phyloP scores from a whole-genome alignment of 805 yeast species.

The Phaffomyces antillensis region DNA sequence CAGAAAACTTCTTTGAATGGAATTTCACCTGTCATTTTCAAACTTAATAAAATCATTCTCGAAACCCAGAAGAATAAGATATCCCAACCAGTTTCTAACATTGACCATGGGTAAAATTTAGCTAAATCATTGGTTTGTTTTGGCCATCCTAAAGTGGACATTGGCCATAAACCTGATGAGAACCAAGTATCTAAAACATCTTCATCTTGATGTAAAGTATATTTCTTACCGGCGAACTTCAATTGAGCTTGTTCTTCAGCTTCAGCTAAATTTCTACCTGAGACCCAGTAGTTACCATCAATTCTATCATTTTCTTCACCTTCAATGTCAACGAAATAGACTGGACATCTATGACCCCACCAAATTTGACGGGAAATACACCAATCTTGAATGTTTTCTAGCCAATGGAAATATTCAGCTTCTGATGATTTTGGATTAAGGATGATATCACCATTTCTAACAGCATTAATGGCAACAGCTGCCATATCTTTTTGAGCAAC shows the following conservation, averaged over 20 bases:
- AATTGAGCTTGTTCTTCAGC: conserved; percentile 75
- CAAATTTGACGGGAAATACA: conserved; percentile 91
- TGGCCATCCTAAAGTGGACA: conserved; percentile 97
- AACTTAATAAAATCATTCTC: conserved; percentile 88
- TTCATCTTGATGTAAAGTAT: conserved; percentile 87
- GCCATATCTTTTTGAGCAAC: conserved; percentile 90
- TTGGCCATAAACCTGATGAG: conserved; percentile 97
- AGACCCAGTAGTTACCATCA: conserved; percentile 79
- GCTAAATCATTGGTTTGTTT: conserved; percentile 64
- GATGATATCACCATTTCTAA: conserved; percentile 69
- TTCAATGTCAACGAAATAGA: conserved; percentile 77
- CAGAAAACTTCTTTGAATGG: conserved; percentile 97
- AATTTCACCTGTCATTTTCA: conserved; percentile 81
- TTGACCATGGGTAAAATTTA: conserved; percentile 79
- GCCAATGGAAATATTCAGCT: conserved; percentile 91
- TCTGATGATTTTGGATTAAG: conserved; percentile 87
- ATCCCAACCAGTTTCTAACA: conserved; percentile 99
- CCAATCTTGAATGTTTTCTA: conserved; percentile 97
- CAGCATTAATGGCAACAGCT: conserved; percentile 76
- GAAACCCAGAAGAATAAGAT: conserved; percentile 98
- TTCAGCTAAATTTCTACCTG: conserved; percentile 78
- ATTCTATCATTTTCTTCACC: conserved; percentile 51
- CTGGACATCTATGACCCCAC: conserved; percentile 99
- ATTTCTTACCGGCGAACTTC: conserved; percentile 63
- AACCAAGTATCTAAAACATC: conserved; percentile 99